These are phyloP conservation scores for Boletus subluridellus DNA, from an alignment of 1,284 basidiomycete species.

Conservation along the genomic window DNA sequence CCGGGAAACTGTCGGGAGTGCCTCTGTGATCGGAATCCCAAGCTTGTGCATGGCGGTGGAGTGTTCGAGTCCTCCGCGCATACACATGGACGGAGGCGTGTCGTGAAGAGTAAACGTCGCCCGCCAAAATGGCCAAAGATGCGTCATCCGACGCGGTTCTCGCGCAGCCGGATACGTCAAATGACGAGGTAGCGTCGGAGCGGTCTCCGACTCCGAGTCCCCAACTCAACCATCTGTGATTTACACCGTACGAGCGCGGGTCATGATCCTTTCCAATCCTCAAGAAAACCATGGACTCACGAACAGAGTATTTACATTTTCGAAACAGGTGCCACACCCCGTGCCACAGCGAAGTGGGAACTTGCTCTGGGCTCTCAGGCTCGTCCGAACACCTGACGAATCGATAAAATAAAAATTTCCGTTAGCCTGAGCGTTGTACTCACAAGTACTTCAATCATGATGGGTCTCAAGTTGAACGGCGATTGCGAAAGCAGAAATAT, in stretches of 20 bases:
- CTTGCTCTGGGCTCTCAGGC: not conserved
- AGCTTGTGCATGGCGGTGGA: not conserved
- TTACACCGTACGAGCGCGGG: not conserved
- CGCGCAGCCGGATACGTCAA: constrained; percentile 12
- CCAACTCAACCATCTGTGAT: not conserved
- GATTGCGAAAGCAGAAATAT: not conserved
- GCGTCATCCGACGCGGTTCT: not conserved
- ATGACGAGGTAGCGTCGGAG: not conserved
- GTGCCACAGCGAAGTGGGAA: not conserved
- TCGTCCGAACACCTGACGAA: not conserved
- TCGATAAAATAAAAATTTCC: not conserved
- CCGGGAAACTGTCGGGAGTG: constrained; percentile 2
- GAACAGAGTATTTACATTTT: not conserved
- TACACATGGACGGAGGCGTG: constrained; percentile 1
- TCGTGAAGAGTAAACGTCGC: constrained; percentile 5
- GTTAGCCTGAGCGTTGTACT: not conserved
- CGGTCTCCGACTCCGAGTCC: not conserved
- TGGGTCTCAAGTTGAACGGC: not conserved
- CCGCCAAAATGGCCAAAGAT: not conserved
- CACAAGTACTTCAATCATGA: not conserved
- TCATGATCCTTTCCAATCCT: not conserved
- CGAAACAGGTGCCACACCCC: not conserved
- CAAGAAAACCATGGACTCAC: not conserved
- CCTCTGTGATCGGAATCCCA: not conserved
- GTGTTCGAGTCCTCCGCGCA: not conserved